Percentiles rank a stretch among this genome's conserved stretches.
Evolutionary conservation across 208 protist species (phyloP).

Genomic region (Giardia duodenalis): DNA sequence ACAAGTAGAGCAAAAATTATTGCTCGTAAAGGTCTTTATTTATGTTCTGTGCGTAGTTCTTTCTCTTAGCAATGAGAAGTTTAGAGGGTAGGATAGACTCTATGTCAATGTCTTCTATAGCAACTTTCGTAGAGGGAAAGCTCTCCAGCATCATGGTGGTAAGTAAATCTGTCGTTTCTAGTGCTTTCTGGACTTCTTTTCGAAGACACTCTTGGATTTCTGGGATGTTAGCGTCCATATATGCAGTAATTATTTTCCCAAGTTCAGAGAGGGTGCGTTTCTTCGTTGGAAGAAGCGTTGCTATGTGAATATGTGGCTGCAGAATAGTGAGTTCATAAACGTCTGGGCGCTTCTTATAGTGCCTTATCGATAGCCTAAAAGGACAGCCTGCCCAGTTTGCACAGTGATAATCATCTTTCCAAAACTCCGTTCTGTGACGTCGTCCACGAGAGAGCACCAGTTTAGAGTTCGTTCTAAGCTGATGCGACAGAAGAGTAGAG

Average conservation of each 20-base stretch:
- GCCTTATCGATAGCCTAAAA: not conserved
- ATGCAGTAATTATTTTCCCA: not conserved
- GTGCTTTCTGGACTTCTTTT: not conserved
- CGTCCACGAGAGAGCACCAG: not conserved
- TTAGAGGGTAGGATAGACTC: not conserved
- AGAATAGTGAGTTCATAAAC: not conserved
- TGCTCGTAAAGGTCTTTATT: not conserved
- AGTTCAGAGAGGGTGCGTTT: not conserved
- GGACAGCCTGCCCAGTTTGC: not conserved
- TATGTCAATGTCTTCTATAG: no score
- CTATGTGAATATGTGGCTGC: not conserved
- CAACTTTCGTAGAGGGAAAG: no score
- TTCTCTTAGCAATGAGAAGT: no score
- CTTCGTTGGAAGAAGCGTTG: not conserved
- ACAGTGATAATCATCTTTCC: not conserved
- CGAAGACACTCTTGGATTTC: not conserved
- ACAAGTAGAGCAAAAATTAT: not conserved
- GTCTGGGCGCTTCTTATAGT: not conserved
- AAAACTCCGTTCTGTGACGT: not conserved
- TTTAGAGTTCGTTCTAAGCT: not conserved
- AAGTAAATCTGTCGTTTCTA: not conserved
- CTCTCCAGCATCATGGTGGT: not conserved
- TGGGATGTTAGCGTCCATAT: not conserved
- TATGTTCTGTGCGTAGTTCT: not conserved
- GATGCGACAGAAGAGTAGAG: not conserved